A percentile compares a stretch with the other conserved stretches of the same genome.
These are phyloP conservation scores for Picocystis salinarum DNA, from an alignment of 139 green algal species.

Conservation along the genomic window DNA sequence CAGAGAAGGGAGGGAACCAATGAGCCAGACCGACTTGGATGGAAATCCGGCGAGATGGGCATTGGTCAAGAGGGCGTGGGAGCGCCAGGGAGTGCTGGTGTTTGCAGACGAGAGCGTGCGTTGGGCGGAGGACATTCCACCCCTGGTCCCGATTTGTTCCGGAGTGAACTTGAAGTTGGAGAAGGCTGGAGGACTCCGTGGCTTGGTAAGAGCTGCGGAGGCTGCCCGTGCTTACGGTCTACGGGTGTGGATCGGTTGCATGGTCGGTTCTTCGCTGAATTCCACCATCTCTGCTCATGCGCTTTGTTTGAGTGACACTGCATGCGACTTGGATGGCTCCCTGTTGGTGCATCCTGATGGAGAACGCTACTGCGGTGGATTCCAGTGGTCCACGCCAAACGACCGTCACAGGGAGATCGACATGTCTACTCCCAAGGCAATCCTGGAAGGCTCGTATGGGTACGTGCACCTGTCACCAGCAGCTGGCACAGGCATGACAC, in stretches of 20 bases:
- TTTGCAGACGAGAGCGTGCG: constrained; percentile 1
- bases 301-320: not conserved
- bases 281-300: not conserved
- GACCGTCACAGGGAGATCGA: too few species aligned
- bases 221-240: not conserved
- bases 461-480: too few species aligned
- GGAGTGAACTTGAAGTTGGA: not conserved
- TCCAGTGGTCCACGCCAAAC: too few species aligned
- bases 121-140: not conserved
- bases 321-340: not conserved
- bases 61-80: not conserved
- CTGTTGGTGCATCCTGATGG: too few species aligned
- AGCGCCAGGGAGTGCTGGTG: not conserved
- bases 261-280: not conserved
- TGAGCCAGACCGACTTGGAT: not conserved
- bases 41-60: not conserved
- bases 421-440: too few species aligned
- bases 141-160: not conserved
- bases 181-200: not conserved
- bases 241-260: not conserved
- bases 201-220: not conserved
- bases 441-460: too few species aligned
- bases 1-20: not conserved
- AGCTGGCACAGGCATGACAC: too few species aligned
- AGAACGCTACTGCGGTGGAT: too few species aligned